A percentile compares a stretch with the other conserved stretches of the same genome.
phyloP scores from a whole-genome alignment of 2,329 filamentous ascomycete genomes.

The Aspergillus sp. region DNA sequence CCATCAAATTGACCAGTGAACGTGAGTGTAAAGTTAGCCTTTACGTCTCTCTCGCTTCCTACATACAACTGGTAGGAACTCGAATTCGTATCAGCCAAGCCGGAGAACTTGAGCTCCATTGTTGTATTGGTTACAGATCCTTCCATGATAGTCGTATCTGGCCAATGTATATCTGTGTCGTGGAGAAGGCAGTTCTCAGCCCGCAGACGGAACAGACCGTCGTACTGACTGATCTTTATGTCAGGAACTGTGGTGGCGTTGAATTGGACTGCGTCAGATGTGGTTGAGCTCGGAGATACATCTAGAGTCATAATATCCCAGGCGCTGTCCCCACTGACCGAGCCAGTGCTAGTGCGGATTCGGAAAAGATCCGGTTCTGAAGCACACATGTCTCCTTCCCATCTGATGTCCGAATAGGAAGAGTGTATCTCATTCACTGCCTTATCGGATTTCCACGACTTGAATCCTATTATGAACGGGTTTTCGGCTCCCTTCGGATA shows the following conservation, averaged over 20 bases:
- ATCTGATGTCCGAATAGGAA: not conserved
- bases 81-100: not conserved
- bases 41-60: not conserved
- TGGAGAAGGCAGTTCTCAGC: not conserved
- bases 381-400: not conserved
- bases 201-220: not conserved
- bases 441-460: slow-evolving; percentile 2
- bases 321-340: not conserved
- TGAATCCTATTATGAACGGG: slow-evolving; percentile 4
- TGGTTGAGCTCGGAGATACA: not conserved
- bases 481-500: not conserved
- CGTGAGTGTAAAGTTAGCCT: slow-evolving; percentile 1
- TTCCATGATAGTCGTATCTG: not conserved
- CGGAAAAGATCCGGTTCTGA: not conserved
- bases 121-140: slow-evolving; percentile 3
- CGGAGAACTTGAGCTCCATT: not conserved
- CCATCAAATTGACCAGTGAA: slow-evolving; percentile 3
- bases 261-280: not conserved
- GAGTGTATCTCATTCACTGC: not conserved
- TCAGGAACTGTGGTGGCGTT: not conserved
- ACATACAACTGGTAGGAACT: not conserved
- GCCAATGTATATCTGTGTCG: not conserved
- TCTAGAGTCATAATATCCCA: not conserved
- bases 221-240: not conserved
- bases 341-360: not conserved